Base-by-base conservation (phyloP, 78 protist genomes). In the Chrysochromulina parva region DNA sequence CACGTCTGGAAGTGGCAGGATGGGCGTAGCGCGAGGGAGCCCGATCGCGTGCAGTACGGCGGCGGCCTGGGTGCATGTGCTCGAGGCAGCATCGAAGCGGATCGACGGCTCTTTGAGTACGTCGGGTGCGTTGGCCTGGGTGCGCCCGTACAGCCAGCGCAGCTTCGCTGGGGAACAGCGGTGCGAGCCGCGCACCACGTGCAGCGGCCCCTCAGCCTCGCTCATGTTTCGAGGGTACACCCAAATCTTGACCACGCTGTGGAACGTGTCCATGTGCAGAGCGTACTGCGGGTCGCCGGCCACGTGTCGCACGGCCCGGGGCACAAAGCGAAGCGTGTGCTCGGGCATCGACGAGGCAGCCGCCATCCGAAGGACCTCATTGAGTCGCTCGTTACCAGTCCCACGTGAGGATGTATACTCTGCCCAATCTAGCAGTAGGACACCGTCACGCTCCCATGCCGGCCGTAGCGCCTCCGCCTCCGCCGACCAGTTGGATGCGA, bases 241-340 rank as follows among this genome's bases (percentile, higher is more conserved):
- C 88, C 88, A 82, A 10, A 82, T 26, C 54, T 82, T 82, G 66
- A 82, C 10, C 28, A 47, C 54, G 50, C n/a, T 6, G 66, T 82
- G 88, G 47, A 82, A 82, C 14, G 88, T 82, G 66, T 82, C 88
- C 50, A 82, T 13, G 50, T 82, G 88, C 6, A 38, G 50, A 2
- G 28, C 59, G 14, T 28, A 59, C 66, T 82, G 88, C 47, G 88
- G 28, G 66, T 82, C 88, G 16, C 13, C 47, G 38, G 88, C 50
- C 66, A 82, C 59, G 14, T 82, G 88, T 47, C 1, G 13, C 24
- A 82, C 54, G 14, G 7, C 48, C 47, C 88, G 88, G 3, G 54
- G 4, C 7, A 82, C 62, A 38, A 82, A 82, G 47, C 17, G 26
- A 22, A 60, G 67, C 67, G 67, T 10, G 26, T 60, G 26, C 10